phyloP scores from a whole-genome alignment of 192 early-diverging fungal species.

The Phlyctochytrium planicorne region DNA sequence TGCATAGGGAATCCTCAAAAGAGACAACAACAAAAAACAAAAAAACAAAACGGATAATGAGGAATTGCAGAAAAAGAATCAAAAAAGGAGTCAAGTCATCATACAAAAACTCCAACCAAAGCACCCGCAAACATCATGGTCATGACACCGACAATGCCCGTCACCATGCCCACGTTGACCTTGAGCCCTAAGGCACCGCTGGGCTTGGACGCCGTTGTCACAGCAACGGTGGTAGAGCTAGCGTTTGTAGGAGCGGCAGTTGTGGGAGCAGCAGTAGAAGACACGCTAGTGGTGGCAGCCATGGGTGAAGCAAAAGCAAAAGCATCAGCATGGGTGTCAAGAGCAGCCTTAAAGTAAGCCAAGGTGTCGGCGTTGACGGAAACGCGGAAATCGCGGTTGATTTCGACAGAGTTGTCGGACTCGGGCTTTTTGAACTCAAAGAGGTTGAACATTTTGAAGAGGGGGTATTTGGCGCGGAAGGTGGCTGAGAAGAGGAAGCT shows the following conservation, averaged over 20 bases:
- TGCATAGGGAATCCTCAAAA: too few relatives aligned
- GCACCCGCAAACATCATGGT: too few relatives aligned
- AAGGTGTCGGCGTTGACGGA: neutral
- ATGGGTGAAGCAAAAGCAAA: neutral
- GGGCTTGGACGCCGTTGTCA: too few relatives aligned
- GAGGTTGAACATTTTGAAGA: constrained; percentile 15
- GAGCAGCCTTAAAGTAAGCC: neutral
- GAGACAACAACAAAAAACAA: too few relatives aligned
- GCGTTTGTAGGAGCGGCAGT: neutral
- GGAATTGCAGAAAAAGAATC: too few relatives aligned
- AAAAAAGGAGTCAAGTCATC: too few relatives aligned
- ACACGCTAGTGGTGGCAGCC: neutral
- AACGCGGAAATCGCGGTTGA: constrained; percentile 3
- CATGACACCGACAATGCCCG: too few relatives aligned
- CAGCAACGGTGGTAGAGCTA: neutral
- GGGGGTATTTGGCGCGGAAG: constrained; percentile 11
- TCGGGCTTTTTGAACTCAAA: constrained; percentile 22
- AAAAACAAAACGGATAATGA: too few relatives aligned
- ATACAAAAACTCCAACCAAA: too few relatives aligned
- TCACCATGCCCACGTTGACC: too few relatives aligned
- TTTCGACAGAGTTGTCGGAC: neutral
- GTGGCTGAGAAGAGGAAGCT: constrained; percentile 9
- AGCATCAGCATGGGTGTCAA: neutral
- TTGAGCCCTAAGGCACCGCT: too few relatives aligned
- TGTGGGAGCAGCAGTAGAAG: neutral